Percentiles rank a stretch among this genome's conserved stretches.
phyloP scores from a whole-genome alignment of 306 rosid species.

The Senna siamea region DNA sequence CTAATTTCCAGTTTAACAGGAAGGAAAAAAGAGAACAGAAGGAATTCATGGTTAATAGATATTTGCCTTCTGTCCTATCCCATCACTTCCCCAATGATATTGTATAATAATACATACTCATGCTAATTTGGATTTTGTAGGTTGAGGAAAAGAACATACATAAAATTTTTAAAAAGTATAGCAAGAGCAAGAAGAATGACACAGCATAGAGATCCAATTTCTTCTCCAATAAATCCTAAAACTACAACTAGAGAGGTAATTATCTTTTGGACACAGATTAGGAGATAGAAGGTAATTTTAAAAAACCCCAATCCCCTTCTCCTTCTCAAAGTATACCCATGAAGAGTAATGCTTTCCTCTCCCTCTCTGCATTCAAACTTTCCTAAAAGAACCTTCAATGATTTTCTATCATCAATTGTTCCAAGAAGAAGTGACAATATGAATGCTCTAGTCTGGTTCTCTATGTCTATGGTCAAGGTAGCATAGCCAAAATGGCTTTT shows the following conservation, averaged over 20 bases:
- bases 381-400: neutral
- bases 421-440: conserved; percentile 7
- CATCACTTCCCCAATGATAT: neutral
- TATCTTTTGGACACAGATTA: too few species aligned
- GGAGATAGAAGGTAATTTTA: too few species aligned
- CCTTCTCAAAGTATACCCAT: neutral
- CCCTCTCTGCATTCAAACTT: conserved; percentile 7
- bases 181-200: neutral
- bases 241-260: neutral
- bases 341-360: neutral
- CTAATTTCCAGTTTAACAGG: neutral
- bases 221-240: conserved; percentile 20
- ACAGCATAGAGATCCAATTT: conserved; percentile 6
- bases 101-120: neutral
- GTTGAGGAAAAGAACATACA: neutral
- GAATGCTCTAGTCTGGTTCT: neutral
- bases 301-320: conserved; percentile 10
- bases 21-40: neutral
- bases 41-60: neutral
- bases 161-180: neutral
- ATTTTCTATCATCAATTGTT: conserved; percentile 21
- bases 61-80: neutral
- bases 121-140: neutral
- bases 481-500: neutral
- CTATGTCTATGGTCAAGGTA: neutral